phyloP scores from a whole-genome alignment of 225 moss, liverwort and hornwort genomes.

The Antitrichia curtipendula region DNA sequence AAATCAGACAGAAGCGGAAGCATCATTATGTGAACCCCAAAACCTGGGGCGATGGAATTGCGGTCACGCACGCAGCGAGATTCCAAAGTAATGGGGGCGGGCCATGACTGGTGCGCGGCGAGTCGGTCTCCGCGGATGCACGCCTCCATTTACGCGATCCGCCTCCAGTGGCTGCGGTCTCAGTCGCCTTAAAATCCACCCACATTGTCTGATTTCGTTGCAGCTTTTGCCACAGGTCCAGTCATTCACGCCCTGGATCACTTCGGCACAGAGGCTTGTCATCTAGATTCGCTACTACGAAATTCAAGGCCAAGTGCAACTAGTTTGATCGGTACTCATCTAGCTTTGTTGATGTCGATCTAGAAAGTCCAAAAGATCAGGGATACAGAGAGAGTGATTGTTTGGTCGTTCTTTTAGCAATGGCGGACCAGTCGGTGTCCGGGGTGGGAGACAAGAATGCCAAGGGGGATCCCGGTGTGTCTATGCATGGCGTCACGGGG shows the following conservation, averaged over 20 bases:
- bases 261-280: background rate
- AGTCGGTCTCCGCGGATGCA: background rate
- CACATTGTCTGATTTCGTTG: background rate
- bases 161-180: background rate
- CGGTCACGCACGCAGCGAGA: background rate
- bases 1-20: background rate
- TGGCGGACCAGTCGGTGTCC: background rate
- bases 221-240: background rate
- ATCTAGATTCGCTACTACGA: background rate
- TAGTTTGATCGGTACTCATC: background rate
- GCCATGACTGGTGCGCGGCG: constrained; percentile 1
- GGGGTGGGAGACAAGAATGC: constrained; percentile 21
- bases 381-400: background rate
- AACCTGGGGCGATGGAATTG: background rate
- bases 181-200: background rate
- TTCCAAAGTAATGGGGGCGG: background rate
- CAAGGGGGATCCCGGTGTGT: constrained; percentile 35
- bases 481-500: constrained; percentile 62
- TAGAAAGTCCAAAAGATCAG: background rate
- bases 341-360: background rate
- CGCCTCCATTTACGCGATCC: background rate
- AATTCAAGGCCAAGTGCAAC: background rate
- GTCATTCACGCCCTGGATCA: too few species aligned
- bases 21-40: background rate
- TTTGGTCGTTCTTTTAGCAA: background rate